Evolutionary conservation across 2,329 filamentous ascomycete species (phyloP), one percentile per base, ranked within the genome.

Genomic region (Furcasterigmium furcatum): DNA sequence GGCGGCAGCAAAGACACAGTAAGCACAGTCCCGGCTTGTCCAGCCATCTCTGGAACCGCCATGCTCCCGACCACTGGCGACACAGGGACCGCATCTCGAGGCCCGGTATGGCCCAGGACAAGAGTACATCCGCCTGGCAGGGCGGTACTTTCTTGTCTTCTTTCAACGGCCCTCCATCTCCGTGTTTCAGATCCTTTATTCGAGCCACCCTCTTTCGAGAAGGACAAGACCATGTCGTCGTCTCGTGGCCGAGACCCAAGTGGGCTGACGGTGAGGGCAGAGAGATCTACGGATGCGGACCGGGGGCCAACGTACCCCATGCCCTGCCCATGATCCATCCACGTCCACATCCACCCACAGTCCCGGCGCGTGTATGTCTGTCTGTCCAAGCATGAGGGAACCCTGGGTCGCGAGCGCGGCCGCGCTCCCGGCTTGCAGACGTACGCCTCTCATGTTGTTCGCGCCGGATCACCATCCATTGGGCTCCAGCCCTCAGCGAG

Each of bases 391-490:
- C 14, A 38, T 13, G 35, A 38, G 13, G 7, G 35, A 19, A 21
- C 16, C 35, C 35, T 20, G 18, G 36, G 22, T 19, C 36, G 22
- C 36, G 36, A 25, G n/a, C 36, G 16, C 19, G 36, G 20, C 36
- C 36, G 22, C 36, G 36, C 22, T 39, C 36, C 36, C 20, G 22
- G 36, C 13, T 21, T 39, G 18, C 36, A 14, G 22, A 39, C 36
- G 20, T 22, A 22, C 36, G 36, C 24, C 36, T 18, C 32, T 35
- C 22, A 41, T 25, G 18, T 25, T 41, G 19, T n/a, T 41, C 48
- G 48, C 48, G 43, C 48, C 48, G 49, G 44, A 51, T 52, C 50
- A 46, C 44, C 44, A 32, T 44, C 38, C 49, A 53, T 53, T 52
- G 51, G 51, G 47, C 45, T 50, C 47, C 49, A 39, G 46, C 44